Conservation (phyloP, 2,329 filamentous ascomycete species). For the Fragosphaeria purpurea region DNA sequence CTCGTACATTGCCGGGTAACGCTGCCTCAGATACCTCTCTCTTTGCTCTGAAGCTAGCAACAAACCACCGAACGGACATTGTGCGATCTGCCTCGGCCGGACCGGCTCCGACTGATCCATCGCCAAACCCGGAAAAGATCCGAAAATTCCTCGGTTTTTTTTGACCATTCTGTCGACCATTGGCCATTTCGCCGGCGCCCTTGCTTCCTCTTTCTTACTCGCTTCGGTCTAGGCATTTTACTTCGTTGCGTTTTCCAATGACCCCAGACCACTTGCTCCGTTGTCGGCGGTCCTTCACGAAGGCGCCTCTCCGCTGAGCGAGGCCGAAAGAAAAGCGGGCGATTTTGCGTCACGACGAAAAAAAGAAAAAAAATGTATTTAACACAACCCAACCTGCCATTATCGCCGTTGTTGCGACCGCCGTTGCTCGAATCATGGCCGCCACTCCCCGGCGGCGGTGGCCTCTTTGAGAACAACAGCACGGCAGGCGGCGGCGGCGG, state of each 20-base stretch:
- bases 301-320: conserved; percentile 2
- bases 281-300: conserved; percentile 2
- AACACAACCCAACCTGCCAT: background rate
- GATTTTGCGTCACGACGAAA: no score
- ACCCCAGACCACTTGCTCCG: background rate
- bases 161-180: no score
- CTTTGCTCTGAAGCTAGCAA: no score
- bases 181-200: no score
- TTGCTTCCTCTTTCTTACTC: no score
- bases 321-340: no score
- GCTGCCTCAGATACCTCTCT: no score
- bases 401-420: conserved; percentile 2
- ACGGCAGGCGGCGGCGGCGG: conserved; percentile 7
- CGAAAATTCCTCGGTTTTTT: no score
- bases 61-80: no score
- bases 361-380: conserved; percentile 5
- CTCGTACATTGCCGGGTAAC: no score
- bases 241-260: background rate
- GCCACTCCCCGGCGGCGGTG: conserved; percentile 14
- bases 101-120: background rate
- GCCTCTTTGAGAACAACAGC: background rate
- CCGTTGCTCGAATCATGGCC: conserved; percentile 11
- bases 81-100: background rate
- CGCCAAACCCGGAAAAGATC: background rate
- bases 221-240: no score